Evolutionary conservation across 78 protist species (phyloP).

Genomic region (Mastigamoeba balamuthi): DNA sequence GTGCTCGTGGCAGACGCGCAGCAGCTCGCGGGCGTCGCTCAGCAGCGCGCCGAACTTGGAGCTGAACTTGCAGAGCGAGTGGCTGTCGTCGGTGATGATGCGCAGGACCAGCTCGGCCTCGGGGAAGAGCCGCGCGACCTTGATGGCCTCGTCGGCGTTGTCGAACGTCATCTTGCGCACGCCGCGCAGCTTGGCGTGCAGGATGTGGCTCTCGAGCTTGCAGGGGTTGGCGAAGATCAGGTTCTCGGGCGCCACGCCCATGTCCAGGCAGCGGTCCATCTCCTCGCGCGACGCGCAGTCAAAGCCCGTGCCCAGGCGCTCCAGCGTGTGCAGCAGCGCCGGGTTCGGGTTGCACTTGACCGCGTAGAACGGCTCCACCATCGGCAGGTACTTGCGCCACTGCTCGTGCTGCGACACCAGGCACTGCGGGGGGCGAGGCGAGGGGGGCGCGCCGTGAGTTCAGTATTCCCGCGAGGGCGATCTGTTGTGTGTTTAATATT

Average conservation of each 20-base stretch:
- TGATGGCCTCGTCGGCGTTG: constrained; percentile 79
- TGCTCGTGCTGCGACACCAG: background rate
- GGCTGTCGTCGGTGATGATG: constrained; percentile 74
- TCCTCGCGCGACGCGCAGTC: constrained; percentile 82
- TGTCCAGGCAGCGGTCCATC: constrained; percentile 30
- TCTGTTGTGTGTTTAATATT: background rate
- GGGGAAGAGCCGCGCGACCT: constrained; percentile 68
- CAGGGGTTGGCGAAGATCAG: constrained; percentile 89
- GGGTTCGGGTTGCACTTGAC: constrained; percentile 79
- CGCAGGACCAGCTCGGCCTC: constrained; percentile 77
- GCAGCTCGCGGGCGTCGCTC: constrained; percentile 32
- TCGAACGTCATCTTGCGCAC: constrained; percentile 75
- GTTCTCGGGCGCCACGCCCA: constrained; percentile 55
- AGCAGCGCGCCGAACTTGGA: constrained; percentile 70
- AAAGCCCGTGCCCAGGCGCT: constrained; percentile 65
- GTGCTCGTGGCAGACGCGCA: constrained; percentile 51
- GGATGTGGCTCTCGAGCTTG: constrained; percentile 49
- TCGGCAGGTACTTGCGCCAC: constrained; percentile 57
- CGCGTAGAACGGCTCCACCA: constrained; percentile 78
- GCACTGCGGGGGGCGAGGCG: background rate
- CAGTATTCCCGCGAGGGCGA: background rate
- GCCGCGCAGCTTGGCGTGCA: background rate
- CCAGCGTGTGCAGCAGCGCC: constrained; percentile 51
- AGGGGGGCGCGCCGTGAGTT: background rate
- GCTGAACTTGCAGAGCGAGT: constrained; percentile 61